Base-by-base conservation (phyloP, 192 early-diverging fungal species). In the Podila minutissima region DNA sequence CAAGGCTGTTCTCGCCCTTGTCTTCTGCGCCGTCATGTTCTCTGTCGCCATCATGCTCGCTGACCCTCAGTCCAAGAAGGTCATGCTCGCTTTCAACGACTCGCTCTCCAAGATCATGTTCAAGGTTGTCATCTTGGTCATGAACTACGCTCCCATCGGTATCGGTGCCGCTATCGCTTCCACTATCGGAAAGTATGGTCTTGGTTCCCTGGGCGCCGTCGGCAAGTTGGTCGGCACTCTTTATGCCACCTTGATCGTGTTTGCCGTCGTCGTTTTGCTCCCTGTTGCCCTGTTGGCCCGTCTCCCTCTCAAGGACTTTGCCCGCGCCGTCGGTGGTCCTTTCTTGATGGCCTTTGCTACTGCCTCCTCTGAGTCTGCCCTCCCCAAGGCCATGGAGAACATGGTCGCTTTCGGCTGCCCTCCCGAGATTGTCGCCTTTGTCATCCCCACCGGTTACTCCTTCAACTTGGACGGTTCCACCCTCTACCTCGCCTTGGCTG, bases 401-500 rank as follows among this genome's bases (percentile, higher is more conserved):
- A 88, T 94, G 75, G 77, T 88, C 24, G 83, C 57, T 13, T 91
- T 93, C 71, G 93, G 93, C 8, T 88, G 90, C 64, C 87, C 92
- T 38, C 85, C 88, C 22, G 78, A 88, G 60, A 86, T 94, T 64
- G 87, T 86, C 22, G 90, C 86, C 5, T 93, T 92, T 73, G 91
- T 93, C 32, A 85, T 93, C 58, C 89, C 90, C 5, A 84, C 90
- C 19, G 93, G 93, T 12, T 94, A 94, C 83, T 90, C 90, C 10
- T 94, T 94, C 73, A 94, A 94, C 74, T 75, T 94, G 62, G 93
- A 94, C 68, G 93, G 93, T 4, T 92, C 92, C 10, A 93, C 92
- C 33, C 72, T 94, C 35, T 93, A 94, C 67, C 86, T 94, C n/a
- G 84, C 89, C 35, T 67, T 90, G 33, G 92, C 92, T 5, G 64